Conservation (phyloP, 345 rosid genomes). For the Salix exigua region DNA sequence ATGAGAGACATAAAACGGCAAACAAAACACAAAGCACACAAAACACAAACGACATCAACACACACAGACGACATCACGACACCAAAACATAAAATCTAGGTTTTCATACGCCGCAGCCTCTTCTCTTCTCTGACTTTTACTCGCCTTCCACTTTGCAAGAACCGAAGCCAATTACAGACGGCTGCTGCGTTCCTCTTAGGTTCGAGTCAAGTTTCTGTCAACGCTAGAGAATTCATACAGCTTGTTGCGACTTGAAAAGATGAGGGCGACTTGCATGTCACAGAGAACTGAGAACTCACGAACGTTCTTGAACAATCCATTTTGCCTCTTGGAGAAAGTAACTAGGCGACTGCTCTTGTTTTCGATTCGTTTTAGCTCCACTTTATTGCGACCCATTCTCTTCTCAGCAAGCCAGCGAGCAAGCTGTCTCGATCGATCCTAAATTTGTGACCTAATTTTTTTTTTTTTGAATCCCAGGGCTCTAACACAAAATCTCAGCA, state of each 20-base stretch:
- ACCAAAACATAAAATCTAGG: too few species aligned
- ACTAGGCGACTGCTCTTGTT: constrained; percentile 61
- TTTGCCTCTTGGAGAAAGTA: constrained; percentile 59
- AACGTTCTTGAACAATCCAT: constrained; percentile 67
- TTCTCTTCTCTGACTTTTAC: too few species aligned
- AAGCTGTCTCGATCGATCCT: background rate
- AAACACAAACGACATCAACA: too few species aligned
- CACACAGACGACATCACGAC: too few species aligned
- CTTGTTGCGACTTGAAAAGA: constrained; percentile 51
- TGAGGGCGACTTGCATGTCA: constrained; percentile 53
- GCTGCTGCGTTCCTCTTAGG: too few species aligned
- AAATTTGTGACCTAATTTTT: background rate
- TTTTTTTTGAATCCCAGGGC: background rate
- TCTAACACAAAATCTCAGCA: too few species aligned
- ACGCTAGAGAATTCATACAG: constrained; percentile 46
- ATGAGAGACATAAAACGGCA: too few species aligned
- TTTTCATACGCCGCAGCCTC: too few species aligned
- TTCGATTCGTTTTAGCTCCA: constrained; percentile 63
- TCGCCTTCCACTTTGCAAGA: too few species aligned
- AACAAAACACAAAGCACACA: too few species aligned
- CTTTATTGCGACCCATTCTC: constrained; percentile 43
- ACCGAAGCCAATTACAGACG: too few species aligned
- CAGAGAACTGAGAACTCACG: constrained; percentile 64
- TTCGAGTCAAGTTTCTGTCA: constrained; percentile 26
- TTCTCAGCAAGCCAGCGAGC: background rate